These are phyloP conservation scores for Prunus mira DNA, from an alignment of 306 rosid species.

Conservation along the genomic window DNA sequence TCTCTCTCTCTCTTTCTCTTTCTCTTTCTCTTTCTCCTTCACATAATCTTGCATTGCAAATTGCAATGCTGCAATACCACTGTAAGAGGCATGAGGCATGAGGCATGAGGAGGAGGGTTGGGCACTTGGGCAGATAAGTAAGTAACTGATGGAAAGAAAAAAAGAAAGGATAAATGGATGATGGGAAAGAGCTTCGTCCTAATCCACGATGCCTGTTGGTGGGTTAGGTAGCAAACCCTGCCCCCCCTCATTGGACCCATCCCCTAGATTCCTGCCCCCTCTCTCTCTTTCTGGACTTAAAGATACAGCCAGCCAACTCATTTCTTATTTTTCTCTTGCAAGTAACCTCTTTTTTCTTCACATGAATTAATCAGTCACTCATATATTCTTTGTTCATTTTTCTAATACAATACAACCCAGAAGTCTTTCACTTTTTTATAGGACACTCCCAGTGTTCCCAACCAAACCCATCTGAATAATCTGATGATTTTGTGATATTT, in stretches of 20 bases:
- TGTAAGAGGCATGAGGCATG: no score
- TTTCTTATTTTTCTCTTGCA: slow-evolving; percentile 45
- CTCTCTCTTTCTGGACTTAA: slow-evolving; percentile 27
- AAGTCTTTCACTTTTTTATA: neutral
- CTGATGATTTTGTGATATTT: slow-evolving; percentile 2
- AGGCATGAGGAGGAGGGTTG: neutral
- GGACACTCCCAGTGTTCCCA: neutral
- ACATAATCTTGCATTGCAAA: neutral
- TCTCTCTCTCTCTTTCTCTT: neutral
- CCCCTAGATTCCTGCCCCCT: slow-evolving; percentile 67
- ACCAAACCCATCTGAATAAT: neutral
- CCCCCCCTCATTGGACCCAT: slow-evolving; percentile 89
- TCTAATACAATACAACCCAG: neutral
- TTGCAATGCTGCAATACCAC: no score
- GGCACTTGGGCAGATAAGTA: neutral
- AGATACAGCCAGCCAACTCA: slow-evolving; percentile 53
- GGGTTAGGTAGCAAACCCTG: slow-evolving; percentile 99
- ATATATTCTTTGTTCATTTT: neutral
- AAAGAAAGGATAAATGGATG: slow-evolving; percentile 45
- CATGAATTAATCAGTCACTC: slow-evolving; percentile 5
- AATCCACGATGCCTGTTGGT: slow-evolving; percentile 95
- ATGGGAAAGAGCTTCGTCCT: slow-evolving; percentile 74
- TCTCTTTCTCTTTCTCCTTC: neutral
- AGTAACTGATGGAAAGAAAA: slow-evolving; percentile 7
- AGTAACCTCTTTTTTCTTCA: slow-evolving; percentile 27